These are phyloP conservation scores for Cytospora piceae DNA, from an alignment of 2,329 filamentous ascomycete species.

Conservation along the genomic window DNA sequence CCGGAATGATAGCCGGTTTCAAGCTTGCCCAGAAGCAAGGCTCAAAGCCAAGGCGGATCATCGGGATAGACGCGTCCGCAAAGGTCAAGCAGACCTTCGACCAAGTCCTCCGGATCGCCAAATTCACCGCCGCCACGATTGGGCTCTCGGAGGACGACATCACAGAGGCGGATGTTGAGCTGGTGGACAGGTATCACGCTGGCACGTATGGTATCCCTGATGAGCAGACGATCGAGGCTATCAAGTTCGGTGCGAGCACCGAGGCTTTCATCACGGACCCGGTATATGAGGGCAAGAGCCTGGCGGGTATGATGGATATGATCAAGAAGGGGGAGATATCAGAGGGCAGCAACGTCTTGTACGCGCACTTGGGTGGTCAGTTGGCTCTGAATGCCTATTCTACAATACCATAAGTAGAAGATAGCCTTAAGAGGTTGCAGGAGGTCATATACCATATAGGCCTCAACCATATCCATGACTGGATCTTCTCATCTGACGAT, in stretches of 20 bases:
- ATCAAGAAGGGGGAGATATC: slow-evolving; percentile 64
- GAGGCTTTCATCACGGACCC: slow-evolving; percentile 77
- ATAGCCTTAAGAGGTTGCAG: neutral
- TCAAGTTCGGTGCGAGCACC: slow-evolving; percentile 67
- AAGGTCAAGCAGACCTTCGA: slow-evolving; percentile 64
- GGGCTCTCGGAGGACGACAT: slow-evolving; percentile 64
- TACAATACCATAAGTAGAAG: slow-evolving; percentile 37
- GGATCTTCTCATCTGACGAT: neutral
- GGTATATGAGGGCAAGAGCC: slow-evolving; percentile 76
- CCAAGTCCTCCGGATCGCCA: slow-evolving; percentile 69
- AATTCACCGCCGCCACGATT: slow-evolving; percentile 64
- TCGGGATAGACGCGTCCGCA: slow-evolving; percentile 70
- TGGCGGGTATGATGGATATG: slow-evolving; percentile 73
- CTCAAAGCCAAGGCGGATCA: slow-evolving; percentile 55
- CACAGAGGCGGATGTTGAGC: slow-evolving; percentile 62
- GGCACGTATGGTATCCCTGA: slow-evolving; percentile 69
- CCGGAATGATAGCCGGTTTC: slow-evolving; percentile 74
- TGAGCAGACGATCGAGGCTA: slow-evolving; percentile 66
- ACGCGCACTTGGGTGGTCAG: slow-evolving; percentile 73
- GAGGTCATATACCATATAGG: neutral
- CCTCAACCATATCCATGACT: neutral
- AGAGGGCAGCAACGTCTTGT: slow-evolving; percentile 66
- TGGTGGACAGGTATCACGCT: slow-evolving; percentile 68
- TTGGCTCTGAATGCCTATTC: slow-evolving; percentile 71
- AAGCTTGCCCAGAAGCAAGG: slow-evolving; percentile 61